Evolutionary conservation across 108 stramenopile species (phyloP).

Genomic region (Asterionellopsis glacialis): DNA sequence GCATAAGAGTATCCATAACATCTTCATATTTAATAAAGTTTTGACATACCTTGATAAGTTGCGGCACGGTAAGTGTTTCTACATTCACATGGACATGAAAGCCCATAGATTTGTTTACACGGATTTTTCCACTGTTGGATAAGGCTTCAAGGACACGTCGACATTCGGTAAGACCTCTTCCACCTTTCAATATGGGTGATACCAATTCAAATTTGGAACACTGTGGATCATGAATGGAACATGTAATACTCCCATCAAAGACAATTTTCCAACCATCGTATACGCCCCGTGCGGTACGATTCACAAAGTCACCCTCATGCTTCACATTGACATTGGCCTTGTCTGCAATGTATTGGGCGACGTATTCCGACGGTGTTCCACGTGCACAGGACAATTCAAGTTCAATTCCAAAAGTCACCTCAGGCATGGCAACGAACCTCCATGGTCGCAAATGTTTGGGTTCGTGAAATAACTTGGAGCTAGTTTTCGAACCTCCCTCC

Average conservation of each 20-base stretch:
- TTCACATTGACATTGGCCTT: conserved; percentile 1
- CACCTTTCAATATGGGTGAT: conserved; percentile 43
- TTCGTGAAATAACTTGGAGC: conserved; percentile 20
- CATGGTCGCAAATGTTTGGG: conserved; percentile 15
- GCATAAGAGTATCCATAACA: conserved; percentile 56
- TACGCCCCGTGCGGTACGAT: conserved; percentile 1
- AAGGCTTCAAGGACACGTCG: conserved; percentile 31
- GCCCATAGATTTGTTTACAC: conserved; percentile 42
- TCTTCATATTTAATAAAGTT: conserved; percentile 67
- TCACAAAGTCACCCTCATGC: background rate
- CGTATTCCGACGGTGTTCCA: background rate
- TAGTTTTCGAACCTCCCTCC: background rate
- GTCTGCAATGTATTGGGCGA: conserved; percentile 1
- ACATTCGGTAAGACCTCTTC: conserved; percentile 45
- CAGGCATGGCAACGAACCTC: conserved; percentile 23
- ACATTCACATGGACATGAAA: conserved; percentile 62
- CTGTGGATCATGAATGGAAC: conserved; percentile 24
- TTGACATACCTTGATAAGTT: conserved; percentile 56
- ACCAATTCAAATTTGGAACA: conserved; percentile 56
- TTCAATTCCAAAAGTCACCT: conserved; percentile 25
- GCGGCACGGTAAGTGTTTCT: conserved; percentile 10
- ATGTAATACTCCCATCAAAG: conserved; percentile 36
- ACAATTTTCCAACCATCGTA: conserved; percentile 41
- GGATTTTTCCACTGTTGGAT: conserved; percentile 2
- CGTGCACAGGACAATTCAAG: conserved; percentile 28